Conservation (phyloP, 116 monocot genomes). For the Dioscorea cayenensis region DNA sequence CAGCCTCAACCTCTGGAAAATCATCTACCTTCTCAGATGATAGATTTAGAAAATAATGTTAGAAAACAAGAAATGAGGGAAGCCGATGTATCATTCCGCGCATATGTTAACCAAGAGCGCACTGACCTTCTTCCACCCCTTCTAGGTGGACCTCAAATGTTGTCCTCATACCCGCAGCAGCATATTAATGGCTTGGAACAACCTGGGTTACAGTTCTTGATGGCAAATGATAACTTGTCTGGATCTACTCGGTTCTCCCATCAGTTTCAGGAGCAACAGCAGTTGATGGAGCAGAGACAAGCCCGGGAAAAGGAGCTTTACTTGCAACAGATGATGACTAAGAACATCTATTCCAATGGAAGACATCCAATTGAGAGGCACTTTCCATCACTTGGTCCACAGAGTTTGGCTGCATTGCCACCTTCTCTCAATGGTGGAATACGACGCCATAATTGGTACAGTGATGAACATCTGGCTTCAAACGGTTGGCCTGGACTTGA, state of each 20-base stretch:
- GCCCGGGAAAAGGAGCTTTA: constrained; percentile 12
- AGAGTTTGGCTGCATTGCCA: constrained; percentile 5
- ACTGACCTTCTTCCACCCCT: constrained; percentile 18
- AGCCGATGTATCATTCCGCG: constrained; percentile 6
- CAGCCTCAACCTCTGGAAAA: constrained; percentile 16
- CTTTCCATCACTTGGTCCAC: constrained; percentile 9
- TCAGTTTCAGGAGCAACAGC: constrained; percentile 26
- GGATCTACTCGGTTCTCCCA: constrained; percentile 13
- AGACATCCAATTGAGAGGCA: constrained; percentile 26
- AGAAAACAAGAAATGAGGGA: constrained; percentile 13
- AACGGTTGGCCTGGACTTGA: constrained; percentile 29
- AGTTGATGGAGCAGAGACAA: constrained; percentile 23
- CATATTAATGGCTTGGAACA: constrained; percentile 24
- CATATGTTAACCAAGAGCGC: constrained; percentile 19
- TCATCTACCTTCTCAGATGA: constrained; percentile 1
- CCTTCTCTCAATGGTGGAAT: constrained; percentile 19
- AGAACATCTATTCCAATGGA: constrained; percentile 15
- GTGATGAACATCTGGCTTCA: constrained; percentile 18
- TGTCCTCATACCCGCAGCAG: constrained; percentile 26
- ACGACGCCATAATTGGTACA: constrained; percentile 23
- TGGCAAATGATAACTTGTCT: constrained; percentile 5
- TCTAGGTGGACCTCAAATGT: constrained; percentile 20
- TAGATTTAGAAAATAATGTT: constrained; percentile 32
- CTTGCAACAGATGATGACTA: constrained; percentile 17
- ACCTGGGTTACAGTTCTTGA: constrained; percentile 21